Evolutionary conservation across 2,329 filamentous ascomycete genomes (phyloP).

Genomic region (Nemania diffusa): DNA sequence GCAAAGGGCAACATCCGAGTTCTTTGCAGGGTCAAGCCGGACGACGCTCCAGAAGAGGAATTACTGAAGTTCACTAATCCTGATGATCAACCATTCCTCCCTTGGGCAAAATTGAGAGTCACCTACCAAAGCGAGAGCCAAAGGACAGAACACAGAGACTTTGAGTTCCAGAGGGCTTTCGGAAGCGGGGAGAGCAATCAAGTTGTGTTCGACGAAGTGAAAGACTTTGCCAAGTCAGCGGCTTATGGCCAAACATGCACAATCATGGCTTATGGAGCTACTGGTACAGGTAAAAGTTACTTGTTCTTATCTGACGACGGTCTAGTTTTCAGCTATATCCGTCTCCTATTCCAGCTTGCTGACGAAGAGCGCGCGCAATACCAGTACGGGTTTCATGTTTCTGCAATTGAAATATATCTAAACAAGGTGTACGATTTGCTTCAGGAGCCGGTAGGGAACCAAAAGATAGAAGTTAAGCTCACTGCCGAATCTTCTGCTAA

Average conservation of each 20-base stretch:
- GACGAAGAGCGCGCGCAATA: constrained; percentile 81
- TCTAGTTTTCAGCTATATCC: constrained; percentile 59
- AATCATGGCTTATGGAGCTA: constrained; percentile 98
- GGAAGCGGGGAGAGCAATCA: constrained; percentile 77
- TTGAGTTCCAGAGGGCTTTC: constrained; percentile 93
- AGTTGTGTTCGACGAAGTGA: constrained; percentile 92
- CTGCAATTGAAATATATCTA: constrained; percentile 97
- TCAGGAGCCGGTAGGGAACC: constrained; percentile 65
- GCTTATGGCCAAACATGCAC: constrained; percentile 95
- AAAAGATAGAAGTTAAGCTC: constrained; percentile 88
- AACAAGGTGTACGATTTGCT: constrained; percentile 92
- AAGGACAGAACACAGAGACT: constrained; percentile 78
- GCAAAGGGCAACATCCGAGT: constrained; percentile 97
- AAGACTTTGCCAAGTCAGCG: constrained; percentile 90
- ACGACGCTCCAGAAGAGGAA: constrained; percentile 66
- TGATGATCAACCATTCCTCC: constrained; percentile 61
- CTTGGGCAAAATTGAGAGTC: constrained; percentile 84
- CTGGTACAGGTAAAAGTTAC: constrained; percentile 92
- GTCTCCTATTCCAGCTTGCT: constrained; percentile 79
- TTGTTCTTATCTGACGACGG: constrained; percentile 84
- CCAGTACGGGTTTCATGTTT: constrained; percentile 84
- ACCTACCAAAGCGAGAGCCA: constrained; percentile 76
- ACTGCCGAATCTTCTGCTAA: constrained; percentile 48
- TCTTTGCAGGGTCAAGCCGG: constrained; percentile 90
- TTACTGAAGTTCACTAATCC: constrained; percentile 48